phyloP scores from a whole-genome alignment of 768 basidiomycete species.

The Sistotremastrum suecicum region DNA sequence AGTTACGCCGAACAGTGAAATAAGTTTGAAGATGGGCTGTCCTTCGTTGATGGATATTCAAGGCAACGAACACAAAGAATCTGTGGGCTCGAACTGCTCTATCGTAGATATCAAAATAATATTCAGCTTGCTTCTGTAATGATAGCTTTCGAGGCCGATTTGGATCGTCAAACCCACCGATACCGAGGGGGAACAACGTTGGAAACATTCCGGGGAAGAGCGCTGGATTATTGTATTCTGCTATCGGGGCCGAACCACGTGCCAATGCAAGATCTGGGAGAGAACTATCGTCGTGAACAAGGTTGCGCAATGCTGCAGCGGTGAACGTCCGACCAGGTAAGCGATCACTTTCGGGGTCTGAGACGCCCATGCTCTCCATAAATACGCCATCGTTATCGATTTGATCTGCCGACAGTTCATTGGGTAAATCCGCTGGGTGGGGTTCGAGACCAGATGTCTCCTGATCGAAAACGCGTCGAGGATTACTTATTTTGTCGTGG shows the following conservation, averaged over 20 bases:
- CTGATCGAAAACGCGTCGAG: constrained; percentile 8
- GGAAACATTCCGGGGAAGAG: constrained; percentile 19
- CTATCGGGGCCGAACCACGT: constrained; percentile 9
- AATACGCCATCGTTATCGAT: constrained; percentile 3
- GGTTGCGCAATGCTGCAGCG: constrained; percentile 14
- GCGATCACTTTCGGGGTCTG: constrained; percentile 15
- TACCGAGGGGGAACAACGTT: constrained; percentile 17
- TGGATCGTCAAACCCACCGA: constrained; percentile 17
- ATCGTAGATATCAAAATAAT: constrained; percentile 11
- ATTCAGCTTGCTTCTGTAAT: constrained; percentile 14
- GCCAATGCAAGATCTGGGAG: constrained; percentile 14
- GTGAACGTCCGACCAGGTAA: constrained; percentile 12
- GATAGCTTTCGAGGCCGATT: constrained; percentile 3
- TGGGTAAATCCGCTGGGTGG: too few relatives aligned
- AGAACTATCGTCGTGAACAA: constrained; percentile 1
- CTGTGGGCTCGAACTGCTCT: constrained; percentile 12
- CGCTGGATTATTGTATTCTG: constrained; percentile 19
- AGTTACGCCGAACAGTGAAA: constrained; percentile 14
- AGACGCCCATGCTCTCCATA: constrained; percentile 17
- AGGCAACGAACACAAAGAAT: constrained; percentile 14
- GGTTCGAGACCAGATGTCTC: constrained; percentile 19
- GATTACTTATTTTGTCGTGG: constrained; percentile 6
- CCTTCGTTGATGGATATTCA: constrained; percentile 16
- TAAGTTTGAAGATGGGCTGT: constrained; percentile 13
- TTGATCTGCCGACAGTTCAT: constrained; percentile 11